Conservation (phyloP, 2,329 filamentous ascomycete genomes). For the Penicillium sp. region DNA sequence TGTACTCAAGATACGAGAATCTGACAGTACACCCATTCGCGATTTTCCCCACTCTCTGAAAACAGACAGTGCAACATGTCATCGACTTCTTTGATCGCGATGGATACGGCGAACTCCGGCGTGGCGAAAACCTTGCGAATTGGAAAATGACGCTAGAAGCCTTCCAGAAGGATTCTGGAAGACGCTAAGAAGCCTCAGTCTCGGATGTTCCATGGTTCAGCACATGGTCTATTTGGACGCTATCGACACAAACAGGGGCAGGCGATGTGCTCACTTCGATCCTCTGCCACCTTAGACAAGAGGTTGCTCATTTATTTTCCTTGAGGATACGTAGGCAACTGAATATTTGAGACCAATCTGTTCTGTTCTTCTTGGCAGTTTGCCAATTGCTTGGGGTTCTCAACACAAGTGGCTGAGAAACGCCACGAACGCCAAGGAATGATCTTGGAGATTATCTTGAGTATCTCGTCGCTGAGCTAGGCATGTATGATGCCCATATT, state of each 20-base stretch:
- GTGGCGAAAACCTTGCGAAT: slow-evolving; percentile 6
- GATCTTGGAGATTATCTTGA: no score
- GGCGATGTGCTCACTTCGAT: no score
- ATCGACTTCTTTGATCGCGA: slow-evolving; percentile 6
- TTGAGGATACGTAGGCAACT: no score
- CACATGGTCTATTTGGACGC: not conserved
- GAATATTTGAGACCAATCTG: no score
- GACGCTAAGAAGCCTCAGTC: slow-evolving; percentile 22
- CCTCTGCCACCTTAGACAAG: no score
- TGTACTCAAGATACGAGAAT: not conserved
- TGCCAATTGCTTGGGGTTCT: no score
- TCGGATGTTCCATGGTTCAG: slow-evolving; percentile 5
- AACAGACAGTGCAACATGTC: slow-evolving; percentile 10
- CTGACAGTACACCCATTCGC: not conserved
- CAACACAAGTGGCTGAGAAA: no score
- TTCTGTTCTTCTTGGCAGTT: no score
- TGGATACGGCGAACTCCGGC: slow-evolving; percentile 9
- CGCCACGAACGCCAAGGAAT: no score
- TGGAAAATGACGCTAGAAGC: slow-evolving; percentile 25
- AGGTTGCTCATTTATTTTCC: no score
- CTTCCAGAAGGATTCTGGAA: slow-evolving; percentile 35
- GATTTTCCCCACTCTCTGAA: slow-evolving; percentile 4
- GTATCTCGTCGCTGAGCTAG: no score
- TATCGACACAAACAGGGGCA: not conserved
- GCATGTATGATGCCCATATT: no score